These are phyloP conservation scores for Marsdenia floribunda DNA, from an alignment of 257 asterid species.

Conservation along the genomic window DNA sequence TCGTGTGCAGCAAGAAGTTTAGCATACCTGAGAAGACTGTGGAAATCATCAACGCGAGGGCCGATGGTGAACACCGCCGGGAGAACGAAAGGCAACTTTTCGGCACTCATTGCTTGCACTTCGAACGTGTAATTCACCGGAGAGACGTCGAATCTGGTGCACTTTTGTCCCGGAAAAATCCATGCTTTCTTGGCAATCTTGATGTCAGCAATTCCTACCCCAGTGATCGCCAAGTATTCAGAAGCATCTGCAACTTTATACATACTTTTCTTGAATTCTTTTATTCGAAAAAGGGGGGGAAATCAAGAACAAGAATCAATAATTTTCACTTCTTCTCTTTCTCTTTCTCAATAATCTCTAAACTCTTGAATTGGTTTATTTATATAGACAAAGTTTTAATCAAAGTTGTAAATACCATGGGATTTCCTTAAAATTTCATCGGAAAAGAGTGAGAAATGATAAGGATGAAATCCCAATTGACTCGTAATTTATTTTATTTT, in stretches of 20 bases:
- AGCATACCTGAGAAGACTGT: conserved; percentile 2
- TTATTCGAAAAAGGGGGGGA: neutral
- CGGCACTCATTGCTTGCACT: conserved; percentile 12
- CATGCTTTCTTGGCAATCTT: conserved; percentile 12
- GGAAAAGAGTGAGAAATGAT: too few species aligned
- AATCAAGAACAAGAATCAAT: neutral
- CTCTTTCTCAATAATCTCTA: too few species aligned
- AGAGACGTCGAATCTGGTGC: conserved; percentile 4
- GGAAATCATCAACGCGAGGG: neutral
- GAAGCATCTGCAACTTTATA: conserved; percentile 3
- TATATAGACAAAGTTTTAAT: too few species aligned
- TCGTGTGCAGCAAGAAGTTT: conserved; percentile 9
- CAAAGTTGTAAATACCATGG: too few species aligned
- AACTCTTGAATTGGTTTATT: too few species aligned
- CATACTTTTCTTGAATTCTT: neutral
- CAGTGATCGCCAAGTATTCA: conserved; percentile 9
- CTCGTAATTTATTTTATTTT: too few species aligned
- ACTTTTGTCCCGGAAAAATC: conserved; percentile 3
- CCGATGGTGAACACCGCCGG: conserved; percentile 13
- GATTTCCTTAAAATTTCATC: too few species aligned
- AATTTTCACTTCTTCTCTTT: too few species aligned
- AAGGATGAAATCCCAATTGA: too few species aligned
- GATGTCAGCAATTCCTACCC: neutral
- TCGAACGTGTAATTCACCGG: conserved; percentile 14
- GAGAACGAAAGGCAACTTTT: conserved; percentile 8